These are phyloP conservation scores for Gastrolobium bilobum DNA, from an alignment of 306 rosid genomes.

Conservation along the genomic window DNA sequence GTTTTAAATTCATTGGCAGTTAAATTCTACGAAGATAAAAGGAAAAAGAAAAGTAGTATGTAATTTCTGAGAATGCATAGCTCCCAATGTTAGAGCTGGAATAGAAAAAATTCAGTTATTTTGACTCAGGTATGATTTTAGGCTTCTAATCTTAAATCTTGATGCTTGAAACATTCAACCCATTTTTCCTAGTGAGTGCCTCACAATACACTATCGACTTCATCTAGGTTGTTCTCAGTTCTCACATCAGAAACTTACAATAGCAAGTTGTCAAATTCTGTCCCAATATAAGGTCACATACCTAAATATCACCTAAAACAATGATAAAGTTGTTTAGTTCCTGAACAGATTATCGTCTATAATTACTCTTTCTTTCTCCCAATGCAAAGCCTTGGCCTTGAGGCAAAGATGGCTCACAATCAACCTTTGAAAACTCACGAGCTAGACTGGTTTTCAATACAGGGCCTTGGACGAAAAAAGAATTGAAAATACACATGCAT, in stretches of 20 bases:
- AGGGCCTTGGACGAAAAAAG: conserved; percentile 9
- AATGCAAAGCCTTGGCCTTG: conserved; percentile 17
- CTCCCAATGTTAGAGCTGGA: conserved; percentile 11
- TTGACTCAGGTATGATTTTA: not conserved
- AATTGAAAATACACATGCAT: conserved; percentile 15
- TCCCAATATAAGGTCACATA: conserved; percentile 8
- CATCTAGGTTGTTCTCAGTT: conserved; percentile 40
- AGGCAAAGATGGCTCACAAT: conserved; percentile 32
- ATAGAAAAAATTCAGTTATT: not conserved
- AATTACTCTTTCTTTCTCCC: conserved; percentile 10
- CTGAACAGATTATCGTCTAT: conserved; percentile 18
- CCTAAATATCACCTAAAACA: not conserved
- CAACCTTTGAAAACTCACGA: conserved; percentile 30
- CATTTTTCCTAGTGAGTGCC: conserved; percentile 2
- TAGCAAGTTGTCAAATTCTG: conserved; percentile 21
- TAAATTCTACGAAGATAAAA: conserved; percentile 7
- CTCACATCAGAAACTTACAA: conserved; percentile 23
- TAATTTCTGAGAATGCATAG: conserved; percentile 1
- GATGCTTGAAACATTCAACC: conserved; percentile 8
- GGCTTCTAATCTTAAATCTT: conserved; percentile 12
- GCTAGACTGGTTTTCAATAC: conserved; percentile 28
- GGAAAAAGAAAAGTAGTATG: not conserved
- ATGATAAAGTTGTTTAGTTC: conserved; percentile 9
- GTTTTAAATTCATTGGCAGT: not conserved
- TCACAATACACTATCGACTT: conserved; percentile 8